These are phyloP conservation scores for Boletus pseudo-olivaceus DNA, from an alignment of 768 basidiomycete species.

Conservation along the genomic window DNA sequence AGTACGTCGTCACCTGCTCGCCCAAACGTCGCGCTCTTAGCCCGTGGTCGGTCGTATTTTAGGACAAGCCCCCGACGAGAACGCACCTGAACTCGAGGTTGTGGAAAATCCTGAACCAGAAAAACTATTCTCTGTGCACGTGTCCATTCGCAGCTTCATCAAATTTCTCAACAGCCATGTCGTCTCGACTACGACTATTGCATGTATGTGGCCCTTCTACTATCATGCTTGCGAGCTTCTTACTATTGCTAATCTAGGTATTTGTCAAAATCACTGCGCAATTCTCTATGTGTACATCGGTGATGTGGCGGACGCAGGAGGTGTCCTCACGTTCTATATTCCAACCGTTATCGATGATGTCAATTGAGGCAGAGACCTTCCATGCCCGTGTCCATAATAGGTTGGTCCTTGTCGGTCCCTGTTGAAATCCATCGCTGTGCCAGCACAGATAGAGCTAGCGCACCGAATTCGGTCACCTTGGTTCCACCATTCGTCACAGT, in stretches of 20 bases:
- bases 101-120: conserved; percentile 49
- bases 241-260: conserved; percentile 41
- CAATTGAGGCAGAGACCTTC: conserved; percentile 13
- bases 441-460: not conserved
- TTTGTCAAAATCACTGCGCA: conserved; percentile 79
- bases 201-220: conserved; percentile 50
- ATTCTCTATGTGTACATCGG: conserved; percentile 91
- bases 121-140: conserved; percentile 58
- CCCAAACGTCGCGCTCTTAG: not conserved
- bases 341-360: conserved; percentile 70
- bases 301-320: conserved; percentile 71
- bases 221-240: not conserved
- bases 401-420: not conserved
- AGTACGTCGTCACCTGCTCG: conserved; percentile 25
- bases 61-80: conserved; percentile 30
- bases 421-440: not conserved
- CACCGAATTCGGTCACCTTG: not conserved
- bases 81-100: conserved; percentile 31
- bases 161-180: conserved; percentile 80
- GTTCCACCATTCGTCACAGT: not conserved
- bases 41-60: conserved; percentile 7
- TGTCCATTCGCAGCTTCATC: conserved; percentile 72
- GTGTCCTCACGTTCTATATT: conserved; percentile 85
- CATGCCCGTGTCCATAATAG: not conserved
- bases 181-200: conserved; percentile 81